Conservation (phyloP, 805 yeast species). For the Yarrowia sp. region DNA sequence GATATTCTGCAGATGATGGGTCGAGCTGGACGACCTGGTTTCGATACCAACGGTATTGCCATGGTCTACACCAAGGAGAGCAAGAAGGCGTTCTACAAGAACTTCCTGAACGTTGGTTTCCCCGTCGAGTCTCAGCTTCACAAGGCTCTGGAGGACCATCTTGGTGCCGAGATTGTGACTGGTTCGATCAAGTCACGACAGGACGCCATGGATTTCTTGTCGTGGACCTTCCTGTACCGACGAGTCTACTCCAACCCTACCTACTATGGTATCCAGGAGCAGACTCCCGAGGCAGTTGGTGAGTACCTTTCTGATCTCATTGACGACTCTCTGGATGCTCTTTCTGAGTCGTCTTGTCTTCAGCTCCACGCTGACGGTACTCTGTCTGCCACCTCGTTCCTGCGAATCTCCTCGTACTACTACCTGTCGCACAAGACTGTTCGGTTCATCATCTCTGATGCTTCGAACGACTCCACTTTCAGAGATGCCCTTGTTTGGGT, state of each 20-base stretch:
- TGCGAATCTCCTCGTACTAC: slow-evolving; percentile 87
- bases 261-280: slow-evolving; percentile 76
- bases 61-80: slow-evolving; percentile 78
- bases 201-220: slow-evolving; percentile 74
- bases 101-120: slow-evolving; percentile 77
- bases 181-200: slow-evolving; percentile 70
- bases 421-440: slow-evolving; percentile 91
- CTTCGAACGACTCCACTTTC: slow-evolving; percentile 57
- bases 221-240: slow-evolving; percentile 78
- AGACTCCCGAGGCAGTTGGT: slow-evolving; percentile 52
- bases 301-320: slow-evolving; percentile 58
- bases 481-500: slow-evolving; percentile 68
- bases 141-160: slow-evolving; percentile 76
- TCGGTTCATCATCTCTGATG: slow-evolving; percentile 65
- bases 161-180: slow-evolving; percentile 80
- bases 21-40: slow-evolving; percentile 83
- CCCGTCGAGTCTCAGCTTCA: slow-evolving; percentile 84
- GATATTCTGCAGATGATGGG: slow-evolving; percentile 88
- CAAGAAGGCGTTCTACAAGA: slow-evolving; percentile 77
- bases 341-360: slow-evolving; percentile 77
- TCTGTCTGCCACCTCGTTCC: slow-evolving; percentile 71
- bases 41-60: slow-evolving; percentile 78
- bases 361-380: slow-evolving; percentile 49
- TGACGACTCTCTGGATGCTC: slow-evolving; percentile 69
- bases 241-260: slow-evolving; percentile 81